These are phyloP conservation scores for Lentinus brumalis DNA, from an alignment of 768 basidiomycete genomes.

Conservation along the genomic window DNA sequence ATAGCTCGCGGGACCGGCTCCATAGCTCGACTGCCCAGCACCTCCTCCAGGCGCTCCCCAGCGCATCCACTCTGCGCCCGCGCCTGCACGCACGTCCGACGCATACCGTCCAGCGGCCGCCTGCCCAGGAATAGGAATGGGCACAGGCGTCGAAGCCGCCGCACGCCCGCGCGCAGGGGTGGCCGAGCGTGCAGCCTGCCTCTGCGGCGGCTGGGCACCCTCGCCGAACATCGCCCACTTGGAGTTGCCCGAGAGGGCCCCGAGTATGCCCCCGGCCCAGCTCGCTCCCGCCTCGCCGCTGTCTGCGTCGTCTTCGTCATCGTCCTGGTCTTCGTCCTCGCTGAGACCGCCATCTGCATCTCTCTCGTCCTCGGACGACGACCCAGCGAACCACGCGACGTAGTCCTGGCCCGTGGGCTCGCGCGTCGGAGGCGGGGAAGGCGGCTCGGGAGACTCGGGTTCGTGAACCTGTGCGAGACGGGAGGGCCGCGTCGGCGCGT, in stretches of 20 bases:
- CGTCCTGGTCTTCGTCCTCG: constrained; percentile 11
- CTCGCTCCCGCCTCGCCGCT: neutral
- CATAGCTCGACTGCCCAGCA: neutral
- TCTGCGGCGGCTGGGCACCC: neutral
- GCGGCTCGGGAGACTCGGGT: constrained; percentile 17
- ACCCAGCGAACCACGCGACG: constrained; percentile 19
- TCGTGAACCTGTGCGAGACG: constrained; percentile 15
- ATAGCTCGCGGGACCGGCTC: neutral
- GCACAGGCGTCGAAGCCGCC: constrained; percentile 9
- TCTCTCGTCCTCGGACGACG: constrained; percentile 18
- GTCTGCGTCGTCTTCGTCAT: constrained; percentile 7
- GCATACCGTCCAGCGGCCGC: constrained; percentile 1
- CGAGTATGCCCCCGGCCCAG: constrained; percentile 11
- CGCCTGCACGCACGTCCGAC: neutral
- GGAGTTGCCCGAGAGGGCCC: constrained; percentile 12
- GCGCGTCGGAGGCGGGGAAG: constrained; percentile 9
- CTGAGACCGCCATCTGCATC: neutral
- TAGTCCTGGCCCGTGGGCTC: constrained; percentile 14
- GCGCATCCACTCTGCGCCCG: neutral
- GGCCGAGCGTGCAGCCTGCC: constrained; percentile 9
- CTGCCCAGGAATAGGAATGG: constrained; percentile 1
- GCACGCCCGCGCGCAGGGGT: constrained; percentile 15
- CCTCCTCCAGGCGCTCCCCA: neutral
- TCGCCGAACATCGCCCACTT: constrained; percentile 18
- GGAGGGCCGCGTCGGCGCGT: constrained; percentile 13